A percentile compares a stretch with the other conserved stretches of the same genome.
Evolutionary conservation across 2,329 filamentous ascomycete genomes (phyloP).

Genomic region (Colletotrichum karsti): DNA sequence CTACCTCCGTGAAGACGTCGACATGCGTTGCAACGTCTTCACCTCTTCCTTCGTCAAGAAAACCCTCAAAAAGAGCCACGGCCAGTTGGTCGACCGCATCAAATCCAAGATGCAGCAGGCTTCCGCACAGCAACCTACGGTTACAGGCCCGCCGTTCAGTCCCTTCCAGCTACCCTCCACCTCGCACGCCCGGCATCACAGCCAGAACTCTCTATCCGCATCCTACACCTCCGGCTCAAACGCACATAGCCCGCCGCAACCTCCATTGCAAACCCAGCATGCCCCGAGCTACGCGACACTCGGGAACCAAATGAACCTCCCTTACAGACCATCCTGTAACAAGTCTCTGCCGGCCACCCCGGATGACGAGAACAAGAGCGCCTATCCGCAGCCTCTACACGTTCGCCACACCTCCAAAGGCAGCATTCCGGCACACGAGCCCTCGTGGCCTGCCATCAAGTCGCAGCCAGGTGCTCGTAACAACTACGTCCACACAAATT

Average conservation of each 20-base stretch:
- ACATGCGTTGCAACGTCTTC: slow-evolving; percentile 82
- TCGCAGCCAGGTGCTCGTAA: background rate
- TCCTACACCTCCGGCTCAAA: background rate
- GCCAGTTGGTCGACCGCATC: slow-evolving; percentile 72
- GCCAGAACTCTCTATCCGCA: slow-evolving; percentile 4
- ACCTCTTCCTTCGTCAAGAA: slow-evolving; percentile 82
- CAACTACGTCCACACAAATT: background rate
- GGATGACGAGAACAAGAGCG: background rate
- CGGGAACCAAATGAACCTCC: slow-evolving; percentile 1
- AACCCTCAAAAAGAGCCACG: slow-evolving; percentile 81
- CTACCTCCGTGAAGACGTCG: slow-evolving; percentile 86
- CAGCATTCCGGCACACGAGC: background rate
- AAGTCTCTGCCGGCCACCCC: background rate
- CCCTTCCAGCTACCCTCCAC: background rate
- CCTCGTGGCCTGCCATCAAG: slow-evolving; percentile 1
- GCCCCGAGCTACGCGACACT: background rate
- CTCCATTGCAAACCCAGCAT: background rate
- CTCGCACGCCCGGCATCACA: background rate
- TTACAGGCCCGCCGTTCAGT: background rate
- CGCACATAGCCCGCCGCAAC: background rate
- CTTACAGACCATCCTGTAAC: slow-evolving; percentile 13
- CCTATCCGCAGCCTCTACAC: slow-evolving; percentile 16
- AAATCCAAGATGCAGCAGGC: slow-evolving; percentile 45
- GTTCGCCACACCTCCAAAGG: slow-evolving; percentile 6
- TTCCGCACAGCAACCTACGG: background rate